Evolutionary conservation across 2,329 filamentous ascomycete genomes (phyloP), one percentile per base, ranked within the genome.

Genomic region (Neopestalotiopsis clavispora): DNA sequence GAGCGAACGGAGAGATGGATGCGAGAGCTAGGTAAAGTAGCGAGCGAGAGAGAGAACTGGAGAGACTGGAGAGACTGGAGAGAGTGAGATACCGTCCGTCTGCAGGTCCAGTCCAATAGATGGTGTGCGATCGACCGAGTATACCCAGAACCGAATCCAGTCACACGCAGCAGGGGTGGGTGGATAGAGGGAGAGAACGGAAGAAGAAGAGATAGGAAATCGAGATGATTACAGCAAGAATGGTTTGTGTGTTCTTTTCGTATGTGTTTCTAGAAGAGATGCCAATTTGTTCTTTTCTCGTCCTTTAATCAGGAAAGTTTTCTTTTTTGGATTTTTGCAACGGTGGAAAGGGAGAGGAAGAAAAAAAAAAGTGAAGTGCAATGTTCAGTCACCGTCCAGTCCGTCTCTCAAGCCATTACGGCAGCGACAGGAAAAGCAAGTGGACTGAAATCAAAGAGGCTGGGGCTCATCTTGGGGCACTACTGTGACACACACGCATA

Each of bases 101-200:
- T 23, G 45, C 45, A 52, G 45, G 45, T 52, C 45, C 14, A 52
- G 14, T 52, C 45, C 20, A 52, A 52, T 52, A 20, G 45, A 52
- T 52, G 45, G 45, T 52, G 45, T 52, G 45, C n/a, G 45, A 52
- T 52, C 45, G 45, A 52, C 45, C 45, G 45, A 52, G 45, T 52
- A 52, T 52, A 52, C 45, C 45, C 45, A 52, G 20, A 17, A 52
- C 34, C 34, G 34, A 52, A 52, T 10, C 45, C 17, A 52, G 45
- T 52, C 45, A 52, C 45, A 52, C 45, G n/a, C 45, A 52, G 17
- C 45, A 20, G 17, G 20, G 45, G 45, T 14, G 45, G 45, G 45
- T n/a, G 45, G 45, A 52, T n/a, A 52, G 20, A 52, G 20, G 17
- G 20, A 52, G 45, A 28, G 23, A 28, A 4, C 23, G 23, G 20